phyloP scores from a whole-genome alignment of 495 filamentous ascomycete genomes.

The Pseudotulostoma volvatum region DNA sequence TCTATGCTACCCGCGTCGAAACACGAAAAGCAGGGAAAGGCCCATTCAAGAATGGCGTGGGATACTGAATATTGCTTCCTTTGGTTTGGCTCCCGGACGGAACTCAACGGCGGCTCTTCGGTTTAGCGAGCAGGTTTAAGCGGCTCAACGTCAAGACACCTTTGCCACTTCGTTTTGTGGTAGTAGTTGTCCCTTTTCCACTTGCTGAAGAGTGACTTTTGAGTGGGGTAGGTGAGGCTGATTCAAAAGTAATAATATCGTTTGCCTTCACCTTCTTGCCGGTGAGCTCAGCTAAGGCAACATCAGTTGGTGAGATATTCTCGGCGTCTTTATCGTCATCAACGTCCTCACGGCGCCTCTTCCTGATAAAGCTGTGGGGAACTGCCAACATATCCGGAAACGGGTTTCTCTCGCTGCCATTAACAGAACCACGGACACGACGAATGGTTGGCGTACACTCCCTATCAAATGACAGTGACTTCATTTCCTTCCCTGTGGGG shows the following conservation, averaged over 20 bases:
- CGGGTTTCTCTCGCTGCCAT: neutral
- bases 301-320: slow-evolving; percentile 23
- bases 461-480: neutral
- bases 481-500: slow-evolving; percentile 13
- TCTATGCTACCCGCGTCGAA: too few relatives aligned
- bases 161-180: slow-evolving; percentile 18
- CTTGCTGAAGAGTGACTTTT: slow-evolving; percentile 22
- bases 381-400: slow-evolving; percentile 29
- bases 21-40: too few relatives aligned
- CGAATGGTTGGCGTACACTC: slow-evolving; percentile 18
- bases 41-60: too few relatives aligned
- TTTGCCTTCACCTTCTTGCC: slow-evolving; percentile 29
- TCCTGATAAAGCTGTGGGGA: slow-evolving; percentile 55
- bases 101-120: slow-evolving; percentile 23
- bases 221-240: slow-evolving; percentile 20
- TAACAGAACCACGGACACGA: slow-evolving; percentile 19
- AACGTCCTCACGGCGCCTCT: slow-evolving; percentile 46
- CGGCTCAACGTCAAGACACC: slow-evolving; percentile 30
- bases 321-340: slow-evolving; percentile 24
- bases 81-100: too few relatives aligned
- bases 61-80: neutral
- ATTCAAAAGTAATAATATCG: slow-evolving; percentile 20
- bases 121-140: slow-evolving; percentile 35
- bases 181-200: slow-evolving; percentile 22
- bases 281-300: slow-evolving; percentile 22